Percentiles rank a stretch among this genome's conserved stretches.
Conservation (phyloP, 2,329 filamentous ascomycete genomes). For the Aureobasidium zeae region DNA sequence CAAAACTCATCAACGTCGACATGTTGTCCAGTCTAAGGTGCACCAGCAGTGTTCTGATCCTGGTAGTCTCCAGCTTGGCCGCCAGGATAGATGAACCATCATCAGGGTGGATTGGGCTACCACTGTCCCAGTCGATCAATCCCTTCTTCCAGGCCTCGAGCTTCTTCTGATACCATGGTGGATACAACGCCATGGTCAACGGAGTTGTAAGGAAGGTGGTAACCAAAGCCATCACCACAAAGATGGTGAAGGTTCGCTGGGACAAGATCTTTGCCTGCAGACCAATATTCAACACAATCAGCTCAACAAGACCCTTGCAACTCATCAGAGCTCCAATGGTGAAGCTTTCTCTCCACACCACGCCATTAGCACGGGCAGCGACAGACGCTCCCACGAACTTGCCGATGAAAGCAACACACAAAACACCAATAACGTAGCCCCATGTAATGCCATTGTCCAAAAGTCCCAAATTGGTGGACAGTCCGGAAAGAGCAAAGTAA, state of each 20-base stretch:
- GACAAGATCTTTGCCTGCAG: slow-evolving; percentile 75
- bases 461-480: slow-evolving; percentile 79
- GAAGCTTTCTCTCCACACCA: slow-evolving; percentile 84
- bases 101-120: slow-evolving; percentile 29
- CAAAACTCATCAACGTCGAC: slow-evolving; percentile 69
- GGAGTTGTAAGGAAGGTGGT: slow-evolving; percentile 81
- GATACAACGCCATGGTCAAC: slow-evolving; percentile 63
- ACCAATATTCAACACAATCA: slow-evolving; percentile 86
- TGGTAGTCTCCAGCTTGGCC: slow-evolving; percentile 41
- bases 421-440: slow-evolving; percentile 81
- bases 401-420: slow-evolving; percentile 68
- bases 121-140: slow-evolving; percentile 82
- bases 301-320: slow-evolving; percentile 88
- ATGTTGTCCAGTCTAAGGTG: slow-evolving; percentile 80
- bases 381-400: slow-evolving; percentile 78
- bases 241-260: slow-evolving; percentile 77
- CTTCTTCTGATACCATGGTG: slow-evolving; percentile 66
- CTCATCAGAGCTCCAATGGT: slow-evolving; percentile 89
- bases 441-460: slow-evolving; percentile 74
- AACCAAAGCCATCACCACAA: slow-evolving; percentile 85
- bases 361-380: slow-evolving; percentile 63
- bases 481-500: slow-evolving; percentile 85
- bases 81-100: slow-evolving; percentile 29
- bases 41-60: slow-evolving; percentile 60
- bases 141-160: slow-evolving; percentile 67